Evolutionary conservation across 176 grass and related monocot species (phyloP).

Genomic region (Phragmites australis): DNA sequence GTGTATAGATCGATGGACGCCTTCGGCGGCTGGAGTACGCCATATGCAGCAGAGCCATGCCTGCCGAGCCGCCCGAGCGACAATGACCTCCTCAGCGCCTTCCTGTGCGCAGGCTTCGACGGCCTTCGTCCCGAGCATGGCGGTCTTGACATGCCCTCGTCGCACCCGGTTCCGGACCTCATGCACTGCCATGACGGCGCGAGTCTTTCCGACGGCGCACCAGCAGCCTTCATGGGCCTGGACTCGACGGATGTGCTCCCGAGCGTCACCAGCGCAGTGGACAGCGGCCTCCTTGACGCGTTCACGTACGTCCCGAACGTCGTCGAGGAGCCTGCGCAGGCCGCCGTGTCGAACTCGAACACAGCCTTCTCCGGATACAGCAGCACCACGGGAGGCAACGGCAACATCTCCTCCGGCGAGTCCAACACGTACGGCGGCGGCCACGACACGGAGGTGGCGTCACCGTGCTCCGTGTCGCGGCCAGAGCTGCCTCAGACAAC

Average conservation of each 20-base stretch:
- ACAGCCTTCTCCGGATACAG: constrained; percentile 51
- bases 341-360: constrained; percentile 37
- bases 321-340: not conserved
- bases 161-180: not conserved
- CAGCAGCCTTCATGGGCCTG: constrained; percentile 15
- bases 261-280: not conserved
- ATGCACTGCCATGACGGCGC: constrained; percentile 2
- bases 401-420: constrained; percentile 59
- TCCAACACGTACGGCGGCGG: constrained; percentile 38
- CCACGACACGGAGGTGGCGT: constrained; percentile 49
- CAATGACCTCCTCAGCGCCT: constrained; percentile 27
- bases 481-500: not conserved
- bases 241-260: constrained; percentile 13
- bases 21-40: constrained; percentile 42
- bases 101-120: constrained; percentile 24
- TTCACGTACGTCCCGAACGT: constrained; percentile 18
- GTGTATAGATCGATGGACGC: constrained; percentile 44
- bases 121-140: not conserved
- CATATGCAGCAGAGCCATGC: not conserved
- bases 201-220: not conserved
- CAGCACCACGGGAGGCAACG: constrained; percentile 36
- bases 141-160: constrained; percentile 9
- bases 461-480: constrained; percentile 14
- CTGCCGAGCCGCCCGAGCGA: constrained; percentile 22
- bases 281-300: constrained; percentile 11